These are phyloP conservation scores for Astrocystis sublimbata DNA, from an alignment of 495 filamentous ascomycete genomes.

Conservation along the genomic window DNA sequence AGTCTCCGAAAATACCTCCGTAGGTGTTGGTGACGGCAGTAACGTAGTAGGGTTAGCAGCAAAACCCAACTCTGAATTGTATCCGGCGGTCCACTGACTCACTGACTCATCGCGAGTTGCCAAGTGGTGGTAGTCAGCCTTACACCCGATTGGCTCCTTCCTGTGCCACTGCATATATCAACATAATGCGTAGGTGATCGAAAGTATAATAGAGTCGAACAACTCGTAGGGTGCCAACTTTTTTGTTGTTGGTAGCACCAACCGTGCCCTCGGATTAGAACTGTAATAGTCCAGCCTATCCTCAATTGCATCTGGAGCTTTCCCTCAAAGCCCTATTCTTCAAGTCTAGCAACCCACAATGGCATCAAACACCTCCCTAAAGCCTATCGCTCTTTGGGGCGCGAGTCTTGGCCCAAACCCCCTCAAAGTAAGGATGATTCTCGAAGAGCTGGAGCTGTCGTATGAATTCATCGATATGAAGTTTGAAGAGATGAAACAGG, in stretches of 20 bases:
- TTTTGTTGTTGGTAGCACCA: too few species aligned
- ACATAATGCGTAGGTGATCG: too few species aligned
- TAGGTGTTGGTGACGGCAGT: background rate
- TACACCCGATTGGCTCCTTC: too few species aligned
- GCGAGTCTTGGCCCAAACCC: slow-evolving; percentile 59
- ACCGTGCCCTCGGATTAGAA: too few species aligned
- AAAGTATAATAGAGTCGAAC: too few species aligned
- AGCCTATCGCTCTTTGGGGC: slow-evolving; percentile 26
- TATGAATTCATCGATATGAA: slow-evolving; percentile 42
- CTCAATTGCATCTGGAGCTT: too few species aligned
- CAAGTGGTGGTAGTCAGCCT: too few species aligned
- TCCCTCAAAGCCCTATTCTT: too few species aligned
- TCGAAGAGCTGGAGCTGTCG: slow-evolving; percentile 60
- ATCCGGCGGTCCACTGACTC: background rate
- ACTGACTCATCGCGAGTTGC: too few species aligned
- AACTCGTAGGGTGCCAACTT: too few species aligned
- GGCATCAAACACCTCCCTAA: slow-evolving; percentile 11
- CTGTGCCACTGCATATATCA: too few species aligned
- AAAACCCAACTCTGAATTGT: background rate
- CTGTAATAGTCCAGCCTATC: too few species aligned
- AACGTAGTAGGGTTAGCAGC: background rate
- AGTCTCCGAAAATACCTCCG: background rate
- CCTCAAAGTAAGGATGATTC: slow-evolving; percentile 62
- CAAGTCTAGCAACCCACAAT: background rate
- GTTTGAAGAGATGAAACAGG: slow-evolving; percentile 41